Evolutionary conservation across 2,329 filamentous ascomycete genomes (phyloP).

Genomic region (Dendrostoma leiphaemia): DNA sequence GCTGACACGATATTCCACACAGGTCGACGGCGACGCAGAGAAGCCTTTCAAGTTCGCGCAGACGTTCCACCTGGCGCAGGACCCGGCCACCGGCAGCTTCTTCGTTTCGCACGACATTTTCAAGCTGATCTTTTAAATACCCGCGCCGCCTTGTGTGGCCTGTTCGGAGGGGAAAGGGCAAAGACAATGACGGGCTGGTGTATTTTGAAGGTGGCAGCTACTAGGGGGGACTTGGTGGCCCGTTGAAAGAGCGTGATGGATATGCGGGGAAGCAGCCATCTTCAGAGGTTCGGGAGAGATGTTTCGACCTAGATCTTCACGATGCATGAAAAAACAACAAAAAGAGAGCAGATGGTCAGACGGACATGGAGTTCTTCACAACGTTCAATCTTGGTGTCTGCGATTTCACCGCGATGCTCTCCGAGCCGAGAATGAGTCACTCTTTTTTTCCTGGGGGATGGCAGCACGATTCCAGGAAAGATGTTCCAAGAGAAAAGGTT

Average conservation of each 20-base stretch:
- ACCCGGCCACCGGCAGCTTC: slow-evolving; percentile 54
- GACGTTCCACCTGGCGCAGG: slow-evolving; percentile 65
- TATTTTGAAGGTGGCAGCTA: slow-evolving; percentile 1
- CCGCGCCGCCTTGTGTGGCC: background rate
- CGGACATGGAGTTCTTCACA: too few relatives aligned
- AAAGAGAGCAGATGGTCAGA: background rate
- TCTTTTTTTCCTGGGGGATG: too few relatives aligned
- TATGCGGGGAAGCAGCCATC: background rate
- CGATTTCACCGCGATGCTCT: too few relatives aligned
- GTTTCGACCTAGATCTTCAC: background rate
- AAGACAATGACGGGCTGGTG: background rate
- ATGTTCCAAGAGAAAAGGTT: too few relatives aligned
- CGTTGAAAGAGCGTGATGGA: background rate
- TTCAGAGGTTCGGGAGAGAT: background rate
- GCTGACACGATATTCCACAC: background rate
- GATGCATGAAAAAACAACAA: background rate
- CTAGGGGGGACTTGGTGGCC: background rate
- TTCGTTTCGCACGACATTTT: slow-evolving; percentile 75
- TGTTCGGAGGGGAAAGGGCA: background rate
- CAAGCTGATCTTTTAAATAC: slow-evolving; percentile 58
- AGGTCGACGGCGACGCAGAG: slow-evolving; percentile 63
- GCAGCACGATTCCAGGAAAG: too few relatives aligned
- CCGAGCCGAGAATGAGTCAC: too few relatives aligned
- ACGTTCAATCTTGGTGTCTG: too few relatives aligned
- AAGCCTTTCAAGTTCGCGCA: slow-evolving; percentile 72